These are phyloP conservation scores for Blastobotrys terrestris DNA, from an alignment of 805 yeast genomes.

Conservation along the genomic window DNA sequence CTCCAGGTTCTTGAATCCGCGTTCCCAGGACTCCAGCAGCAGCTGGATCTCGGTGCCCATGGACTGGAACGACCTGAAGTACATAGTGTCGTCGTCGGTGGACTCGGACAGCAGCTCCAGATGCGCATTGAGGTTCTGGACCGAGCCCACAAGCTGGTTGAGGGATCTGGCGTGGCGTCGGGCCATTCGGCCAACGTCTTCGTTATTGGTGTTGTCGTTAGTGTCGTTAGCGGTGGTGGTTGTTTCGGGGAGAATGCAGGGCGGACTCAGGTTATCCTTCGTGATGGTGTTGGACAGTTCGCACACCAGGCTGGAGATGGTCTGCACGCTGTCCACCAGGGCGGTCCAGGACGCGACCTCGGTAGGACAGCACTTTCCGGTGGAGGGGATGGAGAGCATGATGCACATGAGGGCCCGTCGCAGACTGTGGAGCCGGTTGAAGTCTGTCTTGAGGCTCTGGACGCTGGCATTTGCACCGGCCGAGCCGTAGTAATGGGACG, in stretches of 20 bases:
- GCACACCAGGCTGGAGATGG: constrained; percentile 10
- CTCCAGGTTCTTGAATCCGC: constrained; percentile 4
- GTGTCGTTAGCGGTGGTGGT: not conserved
- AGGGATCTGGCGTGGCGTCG: constrained; percentile 5
- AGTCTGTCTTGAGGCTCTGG: constrained; percentile 26
- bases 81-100: constrained; percentile 7
- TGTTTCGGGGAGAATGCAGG: constrained; percentile 4
- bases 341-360: constrained; percentile 23
- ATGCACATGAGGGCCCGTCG: constrained; percentile 41
- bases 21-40: constrained; percentile 18
- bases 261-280: constrained; percentile 7
- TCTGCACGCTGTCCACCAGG: constrained; percentile 20
- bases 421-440: constrained; percentile 34
- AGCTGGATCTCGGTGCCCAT: constrained; percentile 20
- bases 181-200: not conserved
- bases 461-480: constrained; percentile 24
- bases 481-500: constrained; percentile 18
- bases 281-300: constrained; percentile 14
- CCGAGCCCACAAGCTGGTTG: constrained; percentile 6
- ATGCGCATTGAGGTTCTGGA: constrained; percentile 21
- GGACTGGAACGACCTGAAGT: constrained; percentile 12
- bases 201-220: not conserved
- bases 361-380: constrained; percentile 18
- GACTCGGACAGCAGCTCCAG: constrained; percentile 19
- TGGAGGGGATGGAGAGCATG: constrained; percentile 32